These are phyloP conservation scores for Malus fusca DNA, from an alignment of 306 rosid species.

Conservation along the genomic window DNA sequence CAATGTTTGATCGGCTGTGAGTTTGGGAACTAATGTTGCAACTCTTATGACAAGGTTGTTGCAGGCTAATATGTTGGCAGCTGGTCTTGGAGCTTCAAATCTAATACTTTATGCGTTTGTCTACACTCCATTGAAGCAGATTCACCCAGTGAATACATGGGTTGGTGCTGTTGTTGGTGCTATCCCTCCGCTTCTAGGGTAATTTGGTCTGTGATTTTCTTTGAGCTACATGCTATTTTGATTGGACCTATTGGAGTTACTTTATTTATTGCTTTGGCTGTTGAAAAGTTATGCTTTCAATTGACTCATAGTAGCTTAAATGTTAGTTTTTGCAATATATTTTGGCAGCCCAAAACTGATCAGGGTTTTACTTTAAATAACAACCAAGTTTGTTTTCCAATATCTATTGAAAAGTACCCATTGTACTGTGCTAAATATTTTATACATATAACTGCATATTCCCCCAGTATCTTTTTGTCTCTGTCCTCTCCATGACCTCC, in stretches of 20 bases:
- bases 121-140: conserved; percentile 90
- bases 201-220: conserved; percentile 9
- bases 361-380: not conserved
- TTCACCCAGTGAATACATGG: conserved; percentile 96
- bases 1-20: not conserved
- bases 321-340: not conserved
- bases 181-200: conserved; percentile 98
- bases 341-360: not conserved
- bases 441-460: not conserved
- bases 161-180: conserved; percentile 98
- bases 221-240: not conserved
- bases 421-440: not conserved
- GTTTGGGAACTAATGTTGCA: conserved; percentile 41
- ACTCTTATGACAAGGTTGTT: conserved; percentile 68
- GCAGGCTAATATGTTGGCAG: conserved; percentile 95
- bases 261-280: not conserved
- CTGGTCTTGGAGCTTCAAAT: conserved; percentile 95
- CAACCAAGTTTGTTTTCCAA: not conserved
- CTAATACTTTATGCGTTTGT: conserved; percentile 75
- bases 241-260: not conserved
- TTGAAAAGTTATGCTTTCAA: not conserved
- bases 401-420: not conserved
- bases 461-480: not conserved
- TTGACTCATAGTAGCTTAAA: not conserved
- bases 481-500: not conserved